A percentile compares a stretch with the other conserved stretches of the same genome.
Conservation (phyloP, 805 yeast species). For the Blastobotrys americana region DNA sequence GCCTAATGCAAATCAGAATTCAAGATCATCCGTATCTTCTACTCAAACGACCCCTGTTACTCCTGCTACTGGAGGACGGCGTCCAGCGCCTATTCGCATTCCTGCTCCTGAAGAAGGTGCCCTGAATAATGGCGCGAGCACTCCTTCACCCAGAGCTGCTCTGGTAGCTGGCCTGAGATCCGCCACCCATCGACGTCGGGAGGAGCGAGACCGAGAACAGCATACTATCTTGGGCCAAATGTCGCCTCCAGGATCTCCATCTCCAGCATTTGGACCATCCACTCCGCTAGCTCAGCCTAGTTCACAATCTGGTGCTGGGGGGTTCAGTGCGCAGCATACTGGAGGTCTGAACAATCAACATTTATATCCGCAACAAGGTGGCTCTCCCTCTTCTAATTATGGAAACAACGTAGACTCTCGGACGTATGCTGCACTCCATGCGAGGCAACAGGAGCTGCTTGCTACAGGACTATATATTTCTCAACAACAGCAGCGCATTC, state of each 20-base stretch:
- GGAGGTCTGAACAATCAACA: constrained; percentile 5
- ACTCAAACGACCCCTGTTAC: neutral
- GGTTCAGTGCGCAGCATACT: constrained; percentile 5
- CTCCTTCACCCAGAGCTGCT: constrained; percentile 24
- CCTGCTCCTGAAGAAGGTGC: constrained; percentile 11
- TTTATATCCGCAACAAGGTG: neutral
- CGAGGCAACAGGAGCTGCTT: constrained; percentile 30
- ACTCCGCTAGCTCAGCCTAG: constrained; percentile 3
- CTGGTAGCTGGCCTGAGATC: constrained; percentile 22
- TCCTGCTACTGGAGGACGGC: neutral
- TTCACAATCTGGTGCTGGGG: constrained; percentile 2
- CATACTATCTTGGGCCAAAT: constrained; percentile 7
- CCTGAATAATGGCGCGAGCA: constrained; percentile 2
- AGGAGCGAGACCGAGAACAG: constrained; percentile 12
- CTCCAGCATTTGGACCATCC: constrained; percentile 7
- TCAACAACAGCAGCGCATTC: constrained; percentile 31
- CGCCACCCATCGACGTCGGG: constrained; percentile 24
- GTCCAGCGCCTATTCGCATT: constrained; percentile 16
- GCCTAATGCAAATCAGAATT: neutral
- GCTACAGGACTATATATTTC: constrained; percentile 28
- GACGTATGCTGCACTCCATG: constrained; percentile 28
- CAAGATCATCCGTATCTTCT: too few relatives aligned
- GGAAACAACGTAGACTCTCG: constrained; percentile 11
- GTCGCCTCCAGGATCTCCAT: constrained; percentile 3
- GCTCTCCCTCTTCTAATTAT: constrained; percentile 1